Conservation (phyloP, 495 filamentous ascomycete species). For the Pyrenula aspistea region DNA sequence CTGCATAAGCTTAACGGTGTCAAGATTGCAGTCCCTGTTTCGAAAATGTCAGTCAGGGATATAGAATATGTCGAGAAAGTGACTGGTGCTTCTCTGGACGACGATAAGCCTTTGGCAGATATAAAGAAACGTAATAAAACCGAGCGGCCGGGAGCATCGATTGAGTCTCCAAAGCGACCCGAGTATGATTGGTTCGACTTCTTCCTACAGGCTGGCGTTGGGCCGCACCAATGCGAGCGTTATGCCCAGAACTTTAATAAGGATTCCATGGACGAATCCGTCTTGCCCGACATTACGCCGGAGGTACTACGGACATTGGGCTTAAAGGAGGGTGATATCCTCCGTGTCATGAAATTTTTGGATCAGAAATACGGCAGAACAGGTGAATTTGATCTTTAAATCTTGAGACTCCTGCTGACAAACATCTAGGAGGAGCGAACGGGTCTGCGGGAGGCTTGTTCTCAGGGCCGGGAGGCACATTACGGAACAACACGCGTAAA, state of each 20-base stretch:
- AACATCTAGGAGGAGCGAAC: constrained; percentile 25
- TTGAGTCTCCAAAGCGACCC: constrained; percentile 43
- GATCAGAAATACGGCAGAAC: constrained; percentile 68
- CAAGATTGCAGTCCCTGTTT: constrained; percentile 90
- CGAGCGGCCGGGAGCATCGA: constrained; percentile 36
- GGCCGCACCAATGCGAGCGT: constrained; percentile 81
- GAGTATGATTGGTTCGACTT: constrained; percentile 99
- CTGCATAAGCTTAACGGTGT: constrained; percentile 96
- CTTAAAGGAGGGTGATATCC: constrained; percentile 87
- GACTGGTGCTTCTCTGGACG: constrained; percentile 82
- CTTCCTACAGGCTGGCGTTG: constrained; percentile 84
- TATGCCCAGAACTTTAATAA: constrained; percentile 79
- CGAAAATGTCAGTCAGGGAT: constrained; percentile 92
- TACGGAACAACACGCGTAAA: constrained; percentile 93
- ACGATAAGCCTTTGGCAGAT: constrained; percentile 88
- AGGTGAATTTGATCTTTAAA: constrained; percentile 11
- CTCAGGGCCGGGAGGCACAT: constrained; percentile 74
- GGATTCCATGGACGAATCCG: constrained; percentile 91
- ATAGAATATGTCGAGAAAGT: constrained; percentile 83
- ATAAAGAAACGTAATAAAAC: constrained; percentile 40
- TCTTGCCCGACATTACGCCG: constrained; percentile 75
- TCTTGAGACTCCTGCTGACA: neutral
- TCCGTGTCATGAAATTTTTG: constrained; percentile 83
- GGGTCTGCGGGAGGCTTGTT: constrained; percentile 63
- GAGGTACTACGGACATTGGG: constrained; percentile 74